Evolutionary conservation across 352 stramenopile species (phyloP).

Genomic region (Globisporangium okanoganense): DNA sequence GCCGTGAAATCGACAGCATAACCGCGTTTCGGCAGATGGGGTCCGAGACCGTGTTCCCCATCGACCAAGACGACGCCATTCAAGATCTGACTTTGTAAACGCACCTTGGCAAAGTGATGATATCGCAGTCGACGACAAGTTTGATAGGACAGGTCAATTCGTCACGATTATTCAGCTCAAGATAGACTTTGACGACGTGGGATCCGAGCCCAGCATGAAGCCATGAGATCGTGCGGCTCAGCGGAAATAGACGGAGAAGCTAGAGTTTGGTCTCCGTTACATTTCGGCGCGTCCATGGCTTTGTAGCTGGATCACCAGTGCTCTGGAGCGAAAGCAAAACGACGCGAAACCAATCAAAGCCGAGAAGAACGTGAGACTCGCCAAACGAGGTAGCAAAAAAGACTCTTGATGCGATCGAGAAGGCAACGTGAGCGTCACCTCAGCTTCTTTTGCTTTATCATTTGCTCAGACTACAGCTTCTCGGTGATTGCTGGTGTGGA

Average conservation of each 20-base stretch:
- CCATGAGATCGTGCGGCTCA: neutral
- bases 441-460: neutral
- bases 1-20: slow-evolving; percentile 42
- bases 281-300: neutral
- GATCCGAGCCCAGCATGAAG: too few relatives aligned
- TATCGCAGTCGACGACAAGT: neutral
- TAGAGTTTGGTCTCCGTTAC: slow-evolving; percentile 1
- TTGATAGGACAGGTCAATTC: neutral
- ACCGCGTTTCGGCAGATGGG: slow-evolving; percentile 17
- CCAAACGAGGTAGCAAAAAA: neutral
- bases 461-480: neutral
- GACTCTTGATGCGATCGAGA: neutral
- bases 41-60: slow-evolving; percentile 35
- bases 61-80: slow-evolving; percentile 23
- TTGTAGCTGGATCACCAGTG: neutral
- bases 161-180: neutral
- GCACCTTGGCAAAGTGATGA: slow-evolving; percentile 2
- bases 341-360: neutral
- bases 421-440: neutral
- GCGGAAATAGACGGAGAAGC: neutral
- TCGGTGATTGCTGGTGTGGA: neutral
- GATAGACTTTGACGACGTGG: too few relatives aligned
- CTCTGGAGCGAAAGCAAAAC: neutral
- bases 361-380: neutral
- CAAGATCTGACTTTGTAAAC: neutral